Base-by-base conservation (phyloP, 306 rosid genomes). In the Quercus ilex region DNA sequence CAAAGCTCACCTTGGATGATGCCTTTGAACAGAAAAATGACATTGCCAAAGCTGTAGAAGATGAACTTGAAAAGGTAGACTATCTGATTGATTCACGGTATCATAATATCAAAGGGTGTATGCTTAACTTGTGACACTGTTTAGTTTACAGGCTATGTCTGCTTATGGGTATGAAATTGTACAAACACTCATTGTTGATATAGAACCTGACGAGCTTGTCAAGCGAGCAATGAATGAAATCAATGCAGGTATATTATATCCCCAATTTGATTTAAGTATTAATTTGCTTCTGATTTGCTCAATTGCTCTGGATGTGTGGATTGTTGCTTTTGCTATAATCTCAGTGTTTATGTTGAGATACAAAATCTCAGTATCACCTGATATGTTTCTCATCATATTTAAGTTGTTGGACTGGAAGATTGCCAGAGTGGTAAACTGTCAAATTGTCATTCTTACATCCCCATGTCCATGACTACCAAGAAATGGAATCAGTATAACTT, bases 191-290 rank as follows among this genome's bases (percentile, higher is more conserved):
- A 92, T 94, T 75, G 88, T 90, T 63, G 97, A 94, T 77, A 91
- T 92, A 71, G 97, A 91, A 82, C 99, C 99, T 51, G 97, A 92
- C 57, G 97, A 78, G 80, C 97, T 84, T 81, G 97, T 92, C 69
- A 94, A 94, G 88, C 89, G 92, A 69, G 99, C 99, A 72, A 94
- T 94, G 99, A 94, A 94, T 75, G 97, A 94, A 84, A 94, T 94
- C 80, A 94, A 92, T 77, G 99, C 99, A 18, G 98, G 98, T 92
- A 87, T 62, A 52, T 30, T 77, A 74, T 63, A 68, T 78, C 78
- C 26, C 33, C 33, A 68, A 72, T 21, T 55, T 63, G 57, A 70
- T 67, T 51, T 5, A 38, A 38, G 65, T 31, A 41, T 77, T 74
- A 46, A 71, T 9, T 86, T 41, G 3, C 56, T 55, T 56, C 55